phyloP scores from a whole-genome alignment of 1,284 basidiomycete species.

The Melampsora americana region DNA sequence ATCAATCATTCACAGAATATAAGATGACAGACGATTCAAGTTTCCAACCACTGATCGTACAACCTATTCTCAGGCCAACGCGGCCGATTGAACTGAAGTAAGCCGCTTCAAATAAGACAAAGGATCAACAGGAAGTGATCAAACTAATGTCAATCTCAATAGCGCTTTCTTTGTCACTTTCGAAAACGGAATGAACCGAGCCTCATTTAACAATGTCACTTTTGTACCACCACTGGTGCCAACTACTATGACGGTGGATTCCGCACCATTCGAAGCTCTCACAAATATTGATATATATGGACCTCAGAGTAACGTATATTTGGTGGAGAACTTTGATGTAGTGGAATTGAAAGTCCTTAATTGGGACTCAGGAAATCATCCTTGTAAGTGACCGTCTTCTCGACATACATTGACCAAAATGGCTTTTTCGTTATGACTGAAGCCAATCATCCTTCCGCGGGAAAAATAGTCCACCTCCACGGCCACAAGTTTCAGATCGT shows the following conservation, averaged over 20 bases:
- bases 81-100: conserved; percentile 38
- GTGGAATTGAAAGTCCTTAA: conserved; percentile 79
- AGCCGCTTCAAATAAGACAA: conserved; percentile 5
- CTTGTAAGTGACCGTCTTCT: conserved; percentile 56
- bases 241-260: conserved; percentile 37
- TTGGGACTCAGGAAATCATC: conserved; percentile 70
- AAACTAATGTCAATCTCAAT: background rate
- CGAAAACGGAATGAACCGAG: conserved; percentile 36
- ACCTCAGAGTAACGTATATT: conserved; percentile 64
- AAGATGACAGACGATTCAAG: conserved; percentile 14
- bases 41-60: conserved; percentile 12
- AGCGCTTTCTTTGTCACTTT: conserved; percentile 41
- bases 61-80: conserved; percentile 20
- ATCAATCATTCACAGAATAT: conserved; percentile 22
- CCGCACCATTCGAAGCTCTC: conserved; percentile 6
- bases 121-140: background rate
- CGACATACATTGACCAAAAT: background rate
- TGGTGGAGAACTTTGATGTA: conserved; percentile 70
- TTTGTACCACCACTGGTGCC: conserved; percentile 38
- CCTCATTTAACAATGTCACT: conserved; percentile 34
- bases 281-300: conserved; percentile 68
- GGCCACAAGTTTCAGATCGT: conserved; percentile 60
- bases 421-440: background rate
- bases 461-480: conserved; percentile 62
- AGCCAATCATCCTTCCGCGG: background rate